These are phyloP conservation scores for Carex sylvatica DNA, from an alignment of 202 grass and related monocot species.

Conservation along the genomic window DNA sequence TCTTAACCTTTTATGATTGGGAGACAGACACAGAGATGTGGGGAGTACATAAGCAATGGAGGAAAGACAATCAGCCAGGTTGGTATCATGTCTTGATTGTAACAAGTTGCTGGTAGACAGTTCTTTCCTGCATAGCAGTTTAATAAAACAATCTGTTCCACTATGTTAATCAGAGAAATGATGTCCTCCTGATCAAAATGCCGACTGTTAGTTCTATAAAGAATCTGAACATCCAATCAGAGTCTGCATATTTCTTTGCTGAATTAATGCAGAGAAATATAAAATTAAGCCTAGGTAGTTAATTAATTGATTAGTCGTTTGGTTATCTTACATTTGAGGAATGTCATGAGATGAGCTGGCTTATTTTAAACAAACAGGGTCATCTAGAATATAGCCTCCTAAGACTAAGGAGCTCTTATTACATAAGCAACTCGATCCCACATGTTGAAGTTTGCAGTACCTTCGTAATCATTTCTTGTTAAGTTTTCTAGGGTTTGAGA, in stretches of 20 bases:
- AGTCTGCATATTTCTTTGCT: neutral
- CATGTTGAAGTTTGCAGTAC: too few relatives aligned
- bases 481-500: too few relatives aligned
- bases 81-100: conserved; percentile 19
- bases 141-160: neutral
- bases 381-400: too few relatives aligned
- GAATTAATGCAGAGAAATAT: neutral
- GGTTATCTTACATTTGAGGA: neutral
- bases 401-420: too few relatives aligned
- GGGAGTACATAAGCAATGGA: neutral
- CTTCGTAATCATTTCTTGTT: too few relatives aligned
- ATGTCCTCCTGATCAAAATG: neutral
- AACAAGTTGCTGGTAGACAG: conserved; percentile 6
- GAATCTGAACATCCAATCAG: neutral
- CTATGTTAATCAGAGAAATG: conserved; percentile 1
- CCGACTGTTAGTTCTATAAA: neutral
- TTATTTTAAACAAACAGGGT: neutral
- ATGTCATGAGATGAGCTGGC: neutral
- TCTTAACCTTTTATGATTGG: conserved; percentile 20
- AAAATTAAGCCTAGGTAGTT: neutral
- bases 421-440: too few relatives aligned
- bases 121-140: neutral
- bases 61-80: conserved; percentile 18
- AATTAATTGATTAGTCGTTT: too few relatives aligned
- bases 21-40: conserved; percentile 6